A percentile compares a stretch with the other conserved stretches of the same genome.
phyloP scores from a whole-genome alignment of 1,284 basidiomycete species.

The Trichosporon inkin region DNA sequence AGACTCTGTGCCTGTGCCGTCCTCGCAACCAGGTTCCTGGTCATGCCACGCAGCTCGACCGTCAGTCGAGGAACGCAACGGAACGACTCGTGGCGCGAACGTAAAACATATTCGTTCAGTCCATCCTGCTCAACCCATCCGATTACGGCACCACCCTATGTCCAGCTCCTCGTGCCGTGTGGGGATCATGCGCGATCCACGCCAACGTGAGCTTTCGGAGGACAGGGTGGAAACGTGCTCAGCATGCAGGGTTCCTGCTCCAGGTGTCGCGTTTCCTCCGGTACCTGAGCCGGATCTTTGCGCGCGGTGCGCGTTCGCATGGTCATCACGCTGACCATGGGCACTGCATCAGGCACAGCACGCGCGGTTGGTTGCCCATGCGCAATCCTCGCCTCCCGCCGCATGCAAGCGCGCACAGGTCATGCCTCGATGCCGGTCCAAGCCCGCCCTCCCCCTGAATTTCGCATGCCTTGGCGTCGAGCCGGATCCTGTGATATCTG shows the following conservation, averaged over 20 bases:
- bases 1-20: constrained; percentile 5
- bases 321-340: no score
- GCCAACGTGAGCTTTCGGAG: not conserved
- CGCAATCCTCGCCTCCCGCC: no score
- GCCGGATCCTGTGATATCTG: not conserved
- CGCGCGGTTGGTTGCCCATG: no score
- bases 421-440: not conserved
- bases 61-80: not conserved
- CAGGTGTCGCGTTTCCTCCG: not conserved
- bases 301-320: no score
- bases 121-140: not conserved
- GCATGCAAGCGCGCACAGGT: not conserved
- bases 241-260: not conserved
- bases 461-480: not conserved
- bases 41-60: not conserved
- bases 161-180: not conserved
- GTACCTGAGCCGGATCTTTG: not conserved
- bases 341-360: no score
- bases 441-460: not conserved
- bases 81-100: constrained; percentile 1
- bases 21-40: constrained; percentile 8
- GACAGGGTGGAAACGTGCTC: no score
- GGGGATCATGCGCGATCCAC: not conserved
- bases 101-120: not conserved
- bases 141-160: not conserved